A percentile compares a stretch with the other conserved stretches of the same genome.
Conservation (phyloP, 345 rosid genomes). For the Corymbia maculata region DNA sequence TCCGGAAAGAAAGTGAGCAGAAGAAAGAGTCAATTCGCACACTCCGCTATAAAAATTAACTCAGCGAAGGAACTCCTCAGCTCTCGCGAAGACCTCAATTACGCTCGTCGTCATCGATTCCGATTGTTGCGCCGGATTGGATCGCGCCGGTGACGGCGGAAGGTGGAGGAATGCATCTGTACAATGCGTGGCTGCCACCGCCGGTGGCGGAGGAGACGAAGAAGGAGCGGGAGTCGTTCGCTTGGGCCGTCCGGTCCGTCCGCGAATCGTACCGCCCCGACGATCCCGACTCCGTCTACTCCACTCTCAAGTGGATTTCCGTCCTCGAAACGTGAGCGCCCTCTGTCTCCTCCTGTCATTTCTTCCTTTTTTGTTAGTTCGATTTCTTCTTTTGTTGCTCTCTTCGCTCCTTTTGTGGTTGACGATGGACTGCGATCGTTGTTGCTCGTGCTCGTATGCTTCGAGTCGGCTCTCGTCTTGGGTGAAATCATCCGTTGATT, state of each 20-base stretch:
- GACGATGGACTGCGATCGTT: background rate
- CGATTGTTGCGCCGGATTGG: background rate
- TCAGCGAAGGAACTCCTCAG: background rate
- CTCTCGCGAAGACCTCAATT: background rate
- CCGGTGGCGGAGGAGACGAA: constrained; percentile 79
- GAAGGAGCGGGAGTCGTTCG: constrained; percentile 77
- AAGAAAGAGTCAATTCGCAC: background rate
- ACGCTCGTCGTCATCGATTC: background rate
- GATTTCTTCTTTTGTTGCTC: background rate
- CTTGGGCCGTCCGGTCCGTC: constrained; percentile 55
- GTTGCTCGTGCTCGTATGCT: background rate
- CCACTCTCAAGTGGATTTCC: constrained; percentile 92
- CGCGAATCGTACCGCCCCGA: constrained; percentile 47
- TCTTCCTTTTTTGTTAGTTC: background rate
- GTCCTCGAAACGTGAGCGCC: constrained; percentile 70
- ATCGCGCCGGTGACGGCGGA: background rate
- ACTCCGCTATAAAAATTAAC: background rate
- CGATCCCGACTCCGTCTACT: constrained; percentile 88
- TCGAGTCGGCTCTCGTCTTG: background rate
- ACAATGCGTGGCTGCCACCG: constrained; percentile 95
- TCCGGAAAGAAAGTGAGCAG: background rate
- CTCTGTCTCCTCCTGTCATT: background rate
- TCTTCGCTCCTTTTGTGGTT: background rate
- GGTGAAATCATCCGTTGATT: background rate
- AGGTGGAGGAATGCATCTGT: constrained; percentile 59